These are phyloP conservation scores for Pichia sp. DNA, from an alignment of 1,139 yeast species.

Conservation along the genomic window DNA sequence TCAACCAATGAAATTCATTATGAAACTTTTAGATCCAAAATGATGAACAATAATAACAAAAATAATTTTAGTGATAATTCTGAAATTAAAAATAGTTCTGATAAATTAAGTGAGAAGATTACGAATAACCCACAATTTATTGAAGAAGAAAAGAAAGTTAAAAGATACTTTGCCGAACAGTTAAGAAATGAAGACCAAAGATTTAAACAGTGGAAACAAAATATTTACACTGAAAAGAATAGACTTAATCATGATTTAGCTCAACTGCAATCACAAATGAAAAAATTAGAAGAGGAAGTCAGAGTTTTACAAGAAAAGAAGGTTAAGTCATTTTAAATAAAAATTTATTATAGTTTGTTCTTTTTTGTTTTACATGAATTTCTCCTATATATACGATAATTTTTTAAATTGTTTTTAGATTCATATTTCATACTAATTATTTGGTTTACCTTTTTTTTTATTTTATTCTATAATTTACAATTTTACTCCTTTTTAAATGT, in stretches of 20 bases:
- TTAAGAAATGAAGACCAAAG: conserved; percentile 96
- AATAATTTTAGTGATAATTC: conserved; percentile 15
- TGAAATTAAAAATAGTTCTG: conserved; percentile 25
- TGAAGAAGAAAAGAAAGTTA: conserved; percentile 92
- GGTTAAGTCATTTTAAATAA: too few species aligned
- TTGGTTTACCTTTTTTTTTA: too few species aligned
- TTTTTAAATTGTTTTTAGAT: too few species aligned
- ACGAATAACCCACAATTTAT: conserved; percentile 81
- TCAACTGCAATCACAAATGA: conserved; percentile 70
- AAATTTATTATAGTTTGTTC: too few species aligned
- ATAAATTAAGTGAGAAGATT: conserved; percentile 31
- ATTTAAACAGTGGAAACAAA: conserved; percentile 97
- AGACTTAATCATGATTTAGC: conserved; percentile 91
- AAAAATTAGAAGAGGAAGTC: conserved; percentile 66
- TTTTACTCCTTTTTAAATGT: background rate
- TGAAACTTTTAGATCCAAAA: conserved; percentile 78
- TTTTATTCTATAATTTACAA: too few species aligned
- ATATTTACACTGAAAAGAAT: conserved; percentile 89
- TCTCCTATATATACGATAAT: too few species aligned
- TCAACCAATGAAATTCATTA: conserved; percentile 92
- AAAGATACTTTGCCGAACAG: conserved; percentile 96
- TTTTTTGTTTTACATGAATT: too few species aligned
- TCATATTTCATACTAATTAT: too few species aligned
- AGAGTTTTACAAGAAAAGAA: conserved; percentile 56
- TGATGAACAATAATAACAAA: conserved; percentile 57